These are phyloP conservation scores for Pezicula rhizophila DNA, from an alignment of 2,329 filamentous ascomycete genomes.

Conservation along the genomic window DNA sequence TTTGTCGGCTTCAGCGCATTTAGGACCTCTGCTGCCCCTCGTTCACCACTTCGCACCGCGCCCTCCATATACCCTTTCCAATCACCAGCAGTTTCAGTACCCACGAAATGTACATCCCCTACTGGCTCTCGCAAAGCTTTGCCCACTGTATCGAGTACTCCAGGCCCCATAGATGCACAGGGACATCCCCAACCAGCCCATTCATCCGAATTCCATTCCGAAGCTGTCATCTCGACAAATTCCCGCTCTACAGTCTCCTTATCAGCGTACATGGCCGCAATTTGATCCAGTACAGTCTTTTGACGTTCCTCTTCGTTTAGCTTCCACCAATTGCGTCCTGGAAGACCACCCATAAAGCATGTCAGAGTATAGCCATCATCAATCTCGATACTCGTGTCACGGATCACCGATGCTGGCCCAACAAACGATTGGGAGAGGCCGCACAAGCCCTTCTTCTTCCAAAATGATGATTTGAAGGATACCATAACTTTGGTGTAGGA, in stretches of 20 bases:
- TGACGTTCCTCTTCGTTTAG: constrained; percentile 16
- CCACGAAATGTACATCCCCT: constrained; percentile 44
- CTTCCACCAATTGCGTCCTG: constrained; percentile 28
- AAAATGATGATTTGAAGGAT: not conserved
- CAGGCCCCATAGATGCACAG: constrained; percentile 31
- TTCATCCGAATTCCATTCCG: not conserved
- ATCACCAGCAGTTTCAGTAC: constrained; percentile 44
- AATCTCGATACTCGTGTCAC: constrained; percentile 33
- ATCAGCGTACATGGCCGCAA: not conserved
- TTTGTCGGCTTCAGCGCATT: not conserved
- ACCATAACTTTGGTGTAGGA: constrained; percentile 30
- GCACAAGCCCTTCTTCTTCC: constrained; percentile 30
- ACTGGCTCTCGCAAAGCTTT: constrained; percentile 29
- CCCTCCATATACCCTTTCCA: constrained; percentile 58
- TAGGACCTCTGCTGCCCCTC: constrained; percentile 41
- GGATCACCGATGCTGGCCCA: constrained; percentile 39
- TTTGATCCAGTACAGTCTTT: constrained; percentile 12
- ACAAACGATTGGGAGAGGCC: constrained; percentile 39
- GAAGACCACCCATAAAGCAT: constrained; percentile 34
- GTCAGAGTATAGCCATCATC: constrained; percentile 29
- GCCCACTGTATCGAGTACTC: constrained; percentile 29
- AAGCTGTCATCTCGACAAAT: not conserved
- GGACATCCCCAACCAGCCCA: constrained; percentile 32
- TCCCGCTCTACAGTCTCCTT: not conserved
- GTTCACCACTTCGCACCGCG: constrained; percentile 42